Conservation (phyloP, 371 early-diverging fungal genomes). For the Apophysomyces variabilis region DNA sequence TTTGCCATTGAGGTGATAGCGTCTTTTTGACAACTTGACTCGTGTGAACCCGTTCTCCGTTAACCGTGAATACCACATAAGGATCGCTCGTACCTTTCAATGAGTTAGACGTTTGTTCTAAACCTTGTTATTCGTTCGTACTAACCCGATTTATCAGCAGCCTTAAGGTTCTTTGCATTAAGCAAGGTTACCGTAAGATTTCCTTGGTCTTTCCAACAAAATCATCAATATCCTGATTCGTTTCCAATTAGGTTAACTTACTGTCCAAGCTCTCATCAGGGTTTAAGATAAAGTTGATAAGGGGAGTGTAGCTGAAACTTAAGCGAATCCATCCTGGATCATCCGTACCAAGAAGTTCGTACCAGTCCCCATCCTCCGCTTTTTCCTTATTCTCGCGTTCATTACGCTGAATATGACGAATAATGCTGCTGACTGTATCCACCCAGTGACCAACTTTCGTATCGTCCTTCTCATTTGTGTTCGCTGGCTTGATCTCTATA, state of each 20-base stretch:
- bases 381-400: constrained; percentile 24
- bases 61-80: constrained; percentile 75
- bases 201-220: constrained; percentile 47
- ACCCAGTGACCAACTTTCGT: constrained; percentile 45
- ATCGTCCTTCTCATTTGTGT: constrained; percentile 38
- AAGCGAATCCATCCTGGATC: constrained; percentile 50
- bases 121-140: neutral
- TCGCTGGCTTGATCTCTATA: constrained; percentile 50
- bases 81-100: constrained; percentile 79
- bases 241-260: constrained; percentile 33
- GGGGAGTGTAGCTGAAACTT: constrained; percentile 56
- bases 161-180: constrained; percentile 53
- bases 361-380: constrained; percentile 39
- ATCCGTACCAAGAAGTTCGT: constrained; percentile 42
- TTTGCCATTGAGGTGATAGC: constrained; percentile 79
- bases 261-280: constrained; percentile 67
- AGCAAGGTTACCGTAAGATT: constrained; percentile 51
- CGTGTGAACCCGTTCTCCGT: constrained; percentile 80
- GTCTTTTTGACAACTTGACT: constrained; percentile 80
- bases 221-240: neutral
- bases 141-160: constrained; percentile 53
- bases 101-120: neutral
- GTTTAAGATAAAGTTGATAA: constrained; percentile 51
- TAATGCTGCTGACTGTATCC: constrained; percentile 32
- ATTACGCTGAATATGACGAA: constrained; percentile 41